Conservation (phyloP, 768 basidiomycete species). For the Cubamyces sp. region DNA sequence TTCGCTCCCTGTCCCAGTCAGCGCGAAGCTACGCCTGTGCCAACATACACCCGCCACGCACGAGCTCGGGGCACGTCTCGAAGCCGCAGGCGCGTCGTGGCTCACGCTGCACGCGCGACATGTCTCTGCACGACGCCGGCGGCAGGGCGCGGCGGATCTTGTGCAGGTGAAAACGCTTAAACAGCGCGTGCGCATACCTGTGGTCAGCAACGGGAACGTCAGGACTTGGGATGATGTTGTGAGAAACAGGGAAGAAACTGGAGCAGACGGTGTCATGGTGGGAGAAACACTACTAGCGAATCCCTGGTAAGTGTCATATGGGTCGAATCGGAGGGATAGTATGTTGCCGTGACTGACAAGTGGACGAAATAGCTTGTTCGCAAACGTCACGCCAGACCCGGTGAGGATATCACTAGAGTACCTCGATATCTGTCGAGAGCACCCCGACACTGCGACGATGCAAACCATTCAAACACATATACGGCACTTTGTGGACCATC, state of each 20-base stretch:
- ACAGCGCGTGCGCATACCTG: slow-evolving; percentile 52
- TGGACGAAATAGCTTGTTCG: slow-evolving; percentile 54
- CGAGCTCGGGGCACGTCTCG: slow-evolving; percentile 58
- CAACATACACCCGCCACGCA: slow-evolving; percentile 52
- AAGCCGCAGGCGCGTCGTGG: slow-evolving; percentile 70
- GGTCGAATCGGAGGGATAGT: neutral
- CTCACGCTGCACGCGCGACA: slow-evolving; percentile 76
- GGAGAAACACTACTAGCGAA: slow-evolving; percentile 78
- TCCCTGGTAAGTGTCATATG: slow-evolving; percentile 57
- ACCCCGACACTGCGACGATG: slow-evolving; percentile 51
- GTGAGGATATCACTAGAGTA: slow-evolving; percentile 72
- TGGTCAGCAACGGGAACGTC: slow-evolving; percentile 83
- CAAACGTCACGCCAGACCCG: slow-evolving; percentile 58
- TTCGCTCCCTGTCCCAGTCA: slow-evolving; percentile 66
- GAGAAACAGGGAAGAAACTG: slow-evolving; percentile 55
- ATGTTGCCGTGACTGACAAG: neutral
- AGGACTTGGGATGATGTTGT: slow-evolving; percentile 58
- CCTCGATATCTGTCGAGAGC: slow-evolving; percentile 57
- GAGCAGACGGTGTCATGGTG: slow-evolving; percentile 80
- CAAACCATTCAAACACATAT: slow-evolving; percentile 64
- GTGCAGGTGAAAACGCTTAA: slow-evolving; percentile 60
- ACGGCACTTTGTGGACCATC: slow-evolving; percentile 67
- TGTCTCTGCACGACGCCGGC: slow-evolving; percentile 67
- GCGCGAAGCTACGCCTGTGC: slow-evolving; percentile 57
- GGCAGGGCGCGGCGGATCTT: slow-evolving; percentile 75